Base-by-base conservation (phyloP, 495 filamentous ascomycete genomes). In the Talaromyces thailandensis region DNA sequence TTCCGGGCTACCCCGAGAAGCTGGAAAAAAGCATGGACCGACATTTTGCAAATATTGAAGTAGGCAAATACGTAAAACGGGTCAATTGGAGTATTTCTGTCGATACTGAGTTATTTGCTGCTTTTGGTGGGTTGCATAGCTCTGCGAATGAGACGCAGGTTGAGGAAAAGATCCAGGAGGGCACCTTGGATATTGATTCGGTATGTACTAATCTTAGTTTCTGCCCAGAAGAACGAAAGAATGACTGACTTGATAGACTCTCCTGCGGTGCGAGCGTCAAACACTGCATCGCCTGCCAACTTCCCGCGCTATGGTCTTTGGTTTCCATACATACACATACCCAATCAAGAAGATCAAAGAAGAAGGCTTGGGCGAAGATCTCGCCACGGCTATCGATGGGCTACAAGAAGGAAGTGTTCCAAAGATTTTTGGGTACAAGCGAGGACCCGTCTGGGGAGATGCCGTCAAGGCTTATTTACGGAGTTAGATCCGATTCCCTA, bases 271-370 rank as follows among this genome's bases (percentile, higher is more conserved):
- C 62, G 92, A 96, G 71, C 75, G 89, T 12, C 92, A 95, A 71
- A 88, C 87, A 0, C 70, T 95, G 52, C 89, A 88, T 73, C 82
- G 92, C 6, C 71, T 94, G 26, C 88, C 89, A 0, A 66, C 73
- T 61, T 86, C 84, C 0, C 74, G 77, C 26, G 89, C 88, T 1
- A 65, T 93, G 8, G 75, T 93, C 1, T 93, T 95, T 70, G 83
- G 78, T 31, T 88, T 94, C 71, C 90, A 93, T 73, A 94, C 89
- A 9, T 94, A 92, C 72, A 69, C 86, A 40, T 92, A 91, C 68
- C 81, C 85, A 3, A 65, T 96, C 1, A 65, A 67, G 16, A 77
- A 88, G 18, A 79, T 96, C 63, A 90, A 86, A 71, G 82, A 76
- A 6, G 90, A 93, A 65, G 89, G 88, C 0, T 68, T 81, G 3